These are phyloP conservation scores for Trypanosoma platydactyli DNA, from an alignment of 208 protist species.

Conservation along the genomic window DNA sequence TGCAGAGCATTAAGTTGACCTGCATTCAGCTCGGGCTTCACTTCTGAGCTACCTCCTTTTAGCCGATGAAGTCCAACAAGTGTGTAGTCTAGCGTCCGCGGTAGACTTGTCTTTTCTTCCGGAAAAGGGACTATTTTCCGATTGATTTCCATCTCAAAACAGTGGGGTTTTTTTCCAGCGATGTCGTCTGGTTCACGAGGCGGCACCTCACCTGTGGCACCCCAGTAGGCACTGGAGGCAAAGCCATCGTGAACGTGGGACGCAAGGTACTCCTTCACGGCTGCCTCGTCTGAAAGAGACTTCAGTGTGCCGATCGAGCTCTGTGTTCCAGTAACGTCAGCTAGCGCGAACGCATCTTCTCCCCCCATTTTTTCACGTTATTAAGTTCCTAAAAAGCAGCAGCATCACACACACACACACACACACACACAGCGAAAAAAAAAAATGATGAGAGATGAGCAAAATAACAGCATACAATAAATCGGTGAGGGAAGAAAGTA, in stretches of 20 bases:
- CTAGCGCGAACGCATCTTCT: slow-evolving; percentile 50
- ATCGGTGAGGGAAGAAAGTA: background rate
- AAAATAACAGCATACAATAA: background rate
- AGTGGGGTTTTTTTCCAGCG: slow-evolving; percentile 51
- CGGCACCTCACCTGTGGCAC: slow-evolving; percentile 65
- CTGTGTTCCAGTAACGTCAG: slow-evolving; percentile 20
- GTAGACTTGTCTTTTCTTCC: slow-evolving; percentile 75
- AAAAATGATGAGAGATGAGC: slow-evolving; percentile 20
- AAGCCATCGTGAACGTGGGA: slow-evolving; percentile 58
- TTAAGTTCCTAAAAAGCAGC: no score
- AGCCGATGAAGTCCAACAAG: slow-evolving; percentile 65
- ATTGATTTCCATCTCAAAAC: slow-evolving; percentile 80
- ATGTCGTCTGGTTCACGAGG: slow-evolving; percentile 77
- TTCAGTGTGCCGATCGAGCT: slow-evolving; percentile 25
- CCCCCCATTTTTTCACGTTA: slow-evolving; percentile 16
- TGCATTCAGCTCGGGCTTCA: slow-evolving; percentile 55
- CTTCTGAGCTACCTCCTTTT: slow-evolving; percentile 40
- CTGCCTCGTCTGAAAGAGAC: slow-evolving; percentile 38
- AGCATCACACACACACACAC: no score
- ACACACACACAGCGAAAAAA: background rate
- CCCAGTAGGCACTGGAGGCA: slow-evolving; percentile 85
- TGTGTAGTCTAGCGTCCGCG: slow-evolving; percentile 69
- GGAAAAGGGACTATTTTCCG: slow-evolving; percentile 84
- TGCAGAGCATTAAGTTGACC: slow-evolving; percentile 56
- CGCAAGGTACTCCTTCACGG: slow-evolving; percentile 55